A percentile compares a stretch with the other conserved stretches of the same genome.
Conservation (phyloP, 75 land plant species). For the Larix kaempferi region DNA sequence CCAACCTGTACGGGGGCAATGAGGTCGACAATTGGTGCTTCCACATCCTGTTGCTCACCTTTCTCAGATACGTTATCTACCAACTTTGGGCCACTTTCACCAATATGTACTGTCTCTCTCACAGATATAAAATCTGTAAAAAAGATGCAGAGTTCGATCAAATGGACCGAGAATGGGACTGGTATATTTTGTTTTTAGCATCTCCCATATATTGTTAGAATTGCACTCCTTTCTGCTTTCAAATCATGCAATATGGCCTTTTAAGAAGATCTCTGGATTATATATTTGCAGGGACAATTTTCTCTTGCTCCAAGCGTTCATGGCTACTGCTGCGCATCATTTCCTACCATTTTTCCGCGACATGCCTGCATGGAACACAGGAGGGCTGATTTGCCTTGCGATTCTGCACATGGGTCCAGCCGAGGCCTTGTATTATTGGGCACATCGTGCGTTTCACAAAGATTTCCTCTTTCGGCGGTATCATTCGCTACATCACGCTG, state of each 20-base stretch:
- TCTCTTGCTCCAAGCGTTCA: slow-evolving; percentile 55
- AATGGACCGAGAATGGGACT: slow-evolving; percentile 67
- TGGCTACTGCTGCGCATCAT: slow-evolving; percentile 29
- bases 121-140: slow-evolving; percentile 26
- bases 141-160: slow-evolving; percentile 54
- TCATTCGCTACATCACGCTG: slow-evolving; percentile 70
- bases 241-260: too few species aligned
- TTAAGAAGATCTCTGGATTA: neutral
- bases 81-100: slow-evolving; percentile 32
- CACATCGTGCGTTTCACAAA: slow-evolving; percentile 51
- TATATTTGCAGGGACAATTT: slow-evolving; percentile 65
- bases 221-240: too few species aligned
- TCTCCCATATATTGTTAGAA: too few species aligned
- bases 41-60: slow-evolving; percentile 34
- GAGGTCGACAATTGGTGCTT: slow-evolving; percentile 24
- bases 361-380: slow-evolving; percentile 47
- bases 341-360: slow-evolving; percentile 30
- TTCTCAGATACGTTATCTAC: slow-evolving; percentile 22
- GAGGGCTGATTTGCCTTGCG: slow-evolving; percentile 35
- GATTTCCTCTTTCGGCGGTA: slow-evolving; percentile 43
- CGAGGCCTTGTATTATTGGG: slow-evolving; percentile 67
- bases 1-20: slow-evolving; percentile 12
- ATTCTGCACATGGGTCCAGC: slow-evolving; percentile 50
- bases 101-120: slow-evolving; percentile 44
- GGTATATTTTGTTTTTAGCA: slow-evolving; percentile 24